Evolutionary conservation across 495 filamentous ascomycete genomes (phyloP).

Genomic region (Podospora bellae-mahoneyi): DNA sequence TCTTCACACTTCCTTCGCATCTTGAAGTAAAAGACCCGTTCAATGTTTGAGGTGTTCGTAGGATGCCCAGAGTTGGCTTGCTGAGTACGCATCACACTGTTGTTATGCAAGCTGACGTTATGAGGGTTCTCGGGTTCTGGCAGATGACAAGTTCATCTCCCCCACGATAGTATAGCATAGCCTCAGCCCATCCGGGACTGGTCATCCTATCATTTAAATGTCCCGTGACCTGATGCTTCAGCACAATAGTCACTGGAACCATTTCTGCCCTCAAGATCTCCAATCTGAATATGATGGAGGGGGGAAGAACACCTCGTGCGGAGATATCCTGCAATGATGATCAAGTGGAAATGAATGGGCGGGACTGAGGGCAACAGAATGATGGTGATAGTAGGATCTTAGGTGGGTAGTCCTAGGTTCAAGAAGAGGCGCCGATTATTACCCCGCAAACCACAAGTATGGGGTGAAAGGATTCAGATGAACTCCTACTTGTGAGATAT

Average conservation of each 20-base stretch:
- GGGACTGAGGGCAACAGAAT: not conserved
- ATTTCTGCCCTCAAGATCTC: not conserved
- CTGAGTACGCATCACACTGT: not conserved
- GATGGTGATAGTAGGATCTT: not conserved
- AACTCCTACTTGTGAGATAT: not conserved
- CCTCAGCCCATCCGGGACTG: not conserved
- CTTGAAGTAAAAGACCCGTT: no score
- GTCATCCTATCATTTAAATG: not conserved
- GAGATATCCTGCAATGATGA: no score
- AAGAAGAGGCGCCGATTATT: not conserved
- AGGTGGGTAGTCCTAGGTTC: not conserved
- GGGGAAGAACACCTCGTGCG: not conserved
- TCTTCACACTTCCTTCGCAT: no score
- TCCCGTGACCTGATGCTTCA: not conserved
- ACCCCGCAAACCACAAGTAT: not conserved
- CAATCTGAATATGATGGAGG: not conserved
- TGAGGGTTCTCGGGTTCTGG: not conserved
- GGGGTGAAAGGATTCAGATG: not conserved
- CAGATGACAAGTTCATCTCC: not conserved
- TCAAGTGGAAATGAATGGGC: not conserved
- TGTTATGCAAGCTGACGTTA: constrained; percentile 10
- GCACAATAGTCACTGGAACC: not conserved
- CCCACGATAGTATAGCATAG: not conserved
- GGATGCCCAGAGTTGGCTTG: not conserved
- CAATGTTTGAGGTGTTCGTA: no score